Percentiles rank a stretch among this genome's conserved stretches.
These are phyloP conservation scores for Aspergillus cejpii DNA, from an alignment of 2,329 filamentous ascomycete species.

Conservation along the genomic window DNA sequence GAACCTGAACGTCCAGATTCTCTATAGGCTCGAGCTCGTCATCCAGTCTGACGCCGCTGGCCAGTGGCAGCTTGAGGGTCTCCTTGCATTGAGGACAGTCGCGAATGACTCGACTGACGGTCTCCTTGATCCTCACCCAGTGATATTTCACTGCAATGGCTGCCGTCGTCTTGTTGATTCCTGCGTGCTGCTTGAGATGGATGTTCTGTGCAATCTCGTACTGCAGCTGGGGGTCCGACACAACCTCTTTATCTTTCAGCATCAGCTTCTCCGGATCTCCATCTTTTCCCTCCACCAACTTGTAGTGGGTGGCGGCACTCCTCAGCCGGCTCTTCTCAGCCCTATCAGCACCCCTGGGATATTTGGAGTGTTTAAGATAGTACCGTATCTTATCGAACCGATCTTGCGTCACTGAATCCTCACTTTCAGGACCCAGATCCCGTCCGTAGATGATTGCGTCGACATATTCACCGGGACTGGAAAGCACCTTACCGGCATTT, in stretches of 20 bases:
- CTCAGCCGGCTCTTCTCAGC: constrained; percentile 92
- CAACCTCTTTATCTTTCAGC: constrained; percentile 96
- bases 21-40: constrained; percentile 16
- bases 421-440: constrained; percentile 56
- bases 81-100: constrained; percentile 90
- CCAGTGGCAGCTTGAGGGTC: constrained; percentile 52
- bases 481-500: constrained; percentile 62
- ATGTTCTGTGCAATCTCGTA: constrained; percentile 78
- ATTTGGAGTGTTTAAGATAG: constrained; percentile 90
- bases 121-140: constrained; percentile 98
- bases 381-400: constrained; percentile 98
- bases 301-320: constrained; percentile 92
- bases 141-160: constrained; percentile 90
- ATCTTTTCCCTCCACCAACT: constrained; percentile 54
- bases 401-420: constrained; percentile 86
- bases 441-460: constrained; percentile 74
- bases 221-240: constrained; percentile 80
- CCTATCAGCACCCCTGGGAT: constrained; percentile 85
- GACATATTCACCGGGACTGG: constrained; percentile 60
- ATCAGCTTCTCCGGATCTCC: constrained; percentile 66
- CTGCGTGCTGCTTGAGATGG: constrained; percentile 71
- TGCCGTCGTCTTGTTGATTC: constrained; percentile 97
- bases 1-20: constrained; percentile 5
- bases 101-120: constrained; percentile 86
- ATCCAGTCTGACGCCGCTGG: constrained; percentile 26